Evolutionary conservation across 768 basidiomycete species (phyloP).

Genomic region (Xanthoconium purpureum): DNA sequence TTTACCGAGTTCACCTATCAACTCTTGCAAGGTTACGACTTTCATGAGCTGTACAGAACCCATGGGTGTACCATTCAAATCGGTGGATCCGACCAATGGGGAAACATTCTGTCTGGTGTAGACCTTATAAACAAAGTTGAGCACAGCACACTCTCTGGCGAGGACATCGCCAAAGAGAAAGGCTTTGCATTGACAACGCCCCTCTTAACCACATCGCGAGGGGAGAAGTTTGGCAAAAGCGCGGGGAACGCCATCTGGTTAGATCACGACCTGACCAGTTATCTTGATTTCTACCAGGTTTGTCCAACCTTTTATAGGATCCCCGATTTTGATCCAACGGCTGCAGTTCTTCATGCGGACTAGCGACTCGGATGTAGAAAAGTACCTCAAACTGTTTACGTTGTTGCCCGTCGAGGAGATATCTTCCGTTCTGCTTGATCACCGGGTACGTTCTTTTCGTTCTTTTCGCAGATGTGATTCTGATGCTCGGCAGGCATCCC

Average conservation of each 20-base stretch:
- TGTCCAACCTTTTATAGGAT: not conserved
- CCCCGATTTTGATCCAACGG: not conserved
- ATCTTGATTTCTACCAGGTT: conserved; percentile 95
- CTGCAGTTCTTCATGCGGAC: conserved; percentile 85
- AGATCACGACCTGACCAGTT: conserved; percentile 70
- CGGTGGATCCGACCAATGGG: conserved; percentile 98
- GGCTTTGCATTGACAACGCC: conserved; percentile 91
- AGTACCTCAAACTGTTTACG: conserved; percentile 81
- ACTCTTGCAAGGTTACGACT: conserved; percentile 95
- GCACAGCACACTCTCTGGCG: conserved; percentile 1
- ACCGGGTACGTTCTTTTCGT: conserved; percentile 43
- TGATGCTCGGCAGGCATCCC: conserved; percentile 23
- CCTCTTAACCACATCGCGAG: conserved; percentile 82
- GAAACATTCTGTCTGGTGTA: conserved; percentile 92
- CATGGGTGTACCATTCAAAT: conserved; percentile 80
- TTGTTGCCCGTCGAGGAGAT: conserved; percentile 63
- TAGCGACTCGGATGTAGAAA: conserved; percentile 74
- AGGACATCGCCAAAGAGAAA: conserved; percentile 22
- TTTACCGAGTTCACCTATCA: conserved; percentile 99
- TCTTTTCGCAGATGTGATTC: not conserved
- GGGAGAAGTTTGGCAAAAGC: conserved; percentile 97
- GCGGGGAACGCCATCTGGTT: conserved; percentile 96
- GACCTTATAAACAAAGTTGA: conserved; percentile 73
- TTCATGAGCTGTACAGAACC: conserved; percentile 66
- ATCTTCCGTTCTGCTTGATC: conserved; percentile 50